A percentile compares a stretch with the other conserved stretches of the same genome.
Evolutionary conservation across 805 yeast species (phyloP).

Genomic region (Jamesozyma spencerorum): DNA sequence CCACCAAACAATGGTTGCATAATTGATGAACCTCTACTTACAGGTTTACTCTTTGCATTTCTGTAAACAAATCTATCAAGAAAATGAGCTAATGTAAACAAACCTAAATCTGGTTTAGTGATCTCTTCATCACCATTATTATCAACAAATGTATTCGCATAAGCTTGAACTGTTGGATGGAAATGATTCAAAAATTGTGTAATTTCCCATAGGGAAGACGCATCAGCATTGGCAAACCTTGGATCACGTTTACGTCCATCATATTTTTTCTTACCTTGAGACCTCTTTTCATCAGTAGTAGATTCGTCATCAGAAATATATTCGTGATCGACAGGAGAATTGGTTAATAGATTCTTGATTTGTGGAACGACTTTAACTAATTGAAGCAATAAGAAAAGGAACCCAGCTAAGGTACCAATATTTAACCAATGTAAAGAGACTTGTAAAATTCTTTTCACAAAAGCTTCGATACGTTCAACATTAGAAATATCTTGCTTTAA

Average conservation of each 20-base stretch:
- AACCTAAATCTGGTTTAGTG: slow-evolving; percentile 80
- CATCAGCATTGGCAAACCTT: slow-evolving; percentile 75
- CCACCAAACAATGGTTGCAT: slow-evolving; percentile 96
- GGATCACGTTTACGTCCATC: slow-evolving; percentile 92
- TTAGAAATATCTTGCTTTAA: slow-evolving; percentile 58
- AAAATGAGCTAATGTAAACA: slow-evolving; percentile 82
- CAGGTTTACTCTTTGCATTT: slow-evolving; percentile 71
- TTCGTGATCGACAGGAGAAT: slow-evolving; percentile 44
- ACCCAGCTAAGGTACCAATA: slow-evolving; percentile 80
- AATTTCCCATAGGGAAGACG: slow-evolving; percentile 81
- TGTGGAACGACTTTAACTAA: slow-evolving; percentile 56
- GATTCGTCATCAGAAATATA: slow-evolving; percentile 40
- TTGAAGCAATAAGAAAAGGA: slow-evolving; percentile 64
- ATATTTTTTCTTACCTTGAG: slow-evolving; percentile 35
- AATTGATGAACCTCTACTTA: slow-evolving; percentile 78
- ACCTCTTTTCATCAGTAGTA: slow-evolving; percentile 27
- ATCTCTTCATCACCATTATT: slow-evolving; percentile 38
- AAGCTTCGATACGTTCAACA: slow-evolving; percentile 64
- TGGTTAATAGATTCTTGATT: slow-evolving; percentile 51
- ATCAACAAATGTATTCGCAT: slow-evolving; percentile 55
- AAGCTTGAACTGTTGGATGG: slow-evolving; percentile 85
- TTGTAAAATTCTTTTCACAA: slow-evolving; percentile 83
- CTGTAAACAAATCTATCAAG: slow-evolving; percentile 92
- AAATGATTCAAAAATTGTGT: slow-evolving; percentile 65
- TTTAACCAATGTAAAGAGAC: slow-evolving; percentile 79